phyloP scores from a whole-genome alignment of 2,329 filamentous ascomycete genomes.

The Colletotrichum kahawae region DNA sequence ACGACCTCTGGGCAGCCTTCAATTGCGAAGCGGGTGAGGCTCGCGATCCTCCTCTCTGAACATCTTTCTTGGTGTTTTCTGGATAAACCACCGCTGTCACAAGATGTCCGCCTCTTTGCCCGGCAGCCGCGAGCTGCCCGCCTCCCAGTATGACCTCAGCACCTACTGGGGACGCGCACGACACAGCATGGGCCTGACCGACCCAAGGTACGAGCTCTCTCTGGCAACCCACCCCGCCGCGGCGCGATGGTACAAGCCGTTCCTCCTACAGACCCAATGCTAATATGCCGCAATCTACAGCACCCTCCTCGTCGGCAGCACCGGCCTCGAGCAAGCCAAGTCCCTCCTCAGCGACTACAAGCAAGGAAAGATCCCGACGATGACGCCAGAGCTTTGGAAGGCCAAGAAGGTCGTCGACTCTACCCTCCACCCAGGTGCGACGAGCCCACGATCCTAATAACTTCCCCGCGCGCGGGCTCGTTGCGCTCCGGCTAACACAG shows the following conservation, averaged over 20 bases:
- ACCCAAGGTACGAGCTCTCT: conserved; percentile 80
- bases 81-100: background rate
- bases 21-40: background rate
- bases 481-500: conserved; percentile 10
- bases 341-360: conserved; percentile 83
- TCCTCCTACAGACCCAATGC: background rate
- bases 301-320: conserved; percentile 80
- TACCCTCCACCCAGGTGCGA: conserved; percentile 88
- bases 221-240: background rate
- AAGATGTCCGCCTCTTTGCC: conserved; percentile 70
- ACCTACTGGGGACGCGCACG: conserved; percentile 96
- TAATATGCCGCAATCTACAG: conserved; percentile 49
- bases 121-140: conserved; percentile 80
- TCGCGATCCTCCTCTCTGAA: background rate
- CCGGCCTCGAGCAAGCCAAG: conserved; percentile 87
- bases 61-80: background rate
- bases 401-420: conserved; percentile 98
- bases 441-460: background rate
- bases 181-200: conserved; percentile 87
- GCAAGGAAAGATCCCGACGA: conserved; percentile 75
- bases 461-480: background rate
- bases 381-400: conserved; percentile 91
- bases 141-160: conserved; percentile 88
- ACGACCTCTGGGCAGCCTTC: background rate
- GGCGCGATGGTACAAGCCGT: background rate